Evolutionary conservation across 2,329 filamentous ascomycete species (phyloP).

Genomic region (Plectosphaerella plurivora): DNA sequence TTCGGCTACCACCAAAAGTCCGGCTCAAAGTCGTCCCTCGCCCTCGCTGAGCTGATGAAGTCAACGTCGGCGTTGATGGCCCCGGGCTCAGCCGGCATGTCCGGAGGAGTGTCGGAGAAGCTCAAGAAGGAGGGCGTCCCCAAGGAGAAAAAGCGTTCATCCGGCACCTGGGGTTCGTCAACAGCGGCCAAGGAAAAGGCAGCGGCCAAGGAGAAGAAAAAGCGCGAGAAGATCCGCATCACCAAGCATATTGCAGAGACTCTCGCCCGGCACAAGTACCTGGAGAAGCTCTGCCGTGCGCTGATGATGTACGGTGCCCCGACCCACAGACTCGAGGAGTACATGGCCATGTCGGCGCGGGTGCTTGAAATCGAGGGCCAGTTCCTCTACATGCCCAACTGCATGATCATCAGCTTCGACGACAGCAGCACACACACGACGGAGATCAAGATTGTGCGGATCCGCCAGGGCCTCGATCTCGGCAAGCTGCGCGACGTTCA

Average conservation of each 20-base stretch:
- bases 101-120: constrained; percentile 39
- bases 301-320: constrained; percentile 89
- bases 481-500: constrained; percentile 71
- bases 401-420: constrained; percentile 92
- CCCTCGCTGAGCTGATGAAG: constrained; percentile 47
- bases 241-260: constrained; percentile 62
- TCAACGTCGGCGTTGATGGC: constrained; percentile 49
- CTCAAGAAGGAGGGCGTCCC: constrained; percentile 32
- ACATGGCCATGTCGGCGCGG: constrained; percentile 85
- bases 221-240: constrained; percentile 33
- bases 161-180: constrained; percentile 9
- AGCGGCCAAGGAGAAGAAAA: constrained; percentile 16
- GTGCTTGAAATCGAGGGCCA: constrained; percentile 86
- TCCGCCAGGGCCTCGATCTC: constrained; percentile 65
- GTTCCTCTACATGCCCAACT: constrained; percentile 85
- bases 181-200: constrained; percentile 5
- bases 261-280: constrained; percentile 74
- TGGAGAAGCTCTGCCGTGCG: constrained; percentile 78
- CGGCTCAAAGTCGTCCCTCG: constrained; percentile 36
- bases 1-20: constrained; percentile 36
- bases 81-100: constrained; percentile 38
- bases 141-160: constrained; percentile 25
- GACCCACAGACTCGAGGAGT: constrained; percentile 86
- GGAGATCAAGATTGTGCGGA: constrained; percentile 72
- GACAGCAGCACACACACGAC: constrained; percentile 69